phyloP scores from a whole-genome alignment of 371 early-diverging fungal species.

The Nematocida sp. region DNA sequence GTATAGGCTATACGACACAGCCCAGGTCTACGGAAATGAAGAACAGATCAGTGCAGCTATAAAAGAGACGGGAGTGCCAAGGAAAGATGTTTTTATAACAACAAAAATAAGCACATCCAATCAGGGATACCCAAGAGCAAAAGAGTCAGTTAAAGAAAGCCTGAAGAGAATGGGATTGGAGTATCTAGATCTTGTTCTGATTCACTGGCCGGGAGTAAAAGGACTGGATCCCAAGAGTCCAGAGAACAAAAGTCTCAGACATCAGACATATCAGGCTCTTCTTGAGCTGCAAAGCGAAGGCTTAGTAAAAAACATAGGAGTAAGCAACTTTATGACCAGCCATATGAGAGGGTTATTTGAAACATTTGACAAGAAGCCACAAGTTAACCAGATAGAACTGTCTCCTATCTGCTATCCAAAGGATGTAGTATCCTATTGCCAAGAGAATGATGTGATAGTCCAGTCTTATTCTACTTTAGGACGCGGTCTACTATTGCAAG shows the following conservation, averaged over 20 bases:
- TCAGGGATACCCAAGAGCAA: slow-evolving; percentile 64
- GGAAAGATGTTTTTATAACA: slow-evolving; percentile 75
- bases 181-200: slow-evolving; percentile 79
- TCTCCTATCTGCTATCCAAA: slow-evolving; percentile 76
- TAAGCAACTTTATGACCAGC: slow-evolving; percentile 70
- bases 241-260: slow-evolving; percentile 39
- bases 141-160: slow-evolving; percentile 65
- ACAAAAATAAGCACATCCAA: slow-evolving; percentile 75
- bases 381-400: slow-evolving; percentile 76
- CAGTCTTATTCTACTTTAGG: slow-evolving; percentile 82
- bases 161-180: slow-evolving; percentile 70
- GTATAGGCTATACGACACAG: slow-evolving; percentile 73
- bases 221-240: slow-evolving; percentile 36
- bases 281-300: slow-evolving; percentile 46
- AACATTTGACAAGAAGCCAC: slow-evolving; percentile 70
- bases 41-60: slow-evolving; percentile 71
- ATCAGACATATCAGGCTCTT: slow-evolving; percentile 33
- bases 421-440: slow-evolving; percentile 69
- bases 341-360: slow-evolving; percentile 69
- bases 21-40: slow-evolving; percentile 72
- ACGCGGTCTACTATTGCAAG: slow-evolving; percentile 63
- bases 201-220: slow-evolving; percentile 70
- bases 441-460: slow-evolving; percentile 68
- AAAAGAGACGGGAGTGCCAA: slow-evolving; percentile 67
- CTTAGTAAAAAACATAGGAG: slow-evolving; percentile 68